Evolutionary conservation across 2,329 filamentous ascomycete species (phyloP).

Genomic region (Magnaporthiopsis rhizophila): DNA sequence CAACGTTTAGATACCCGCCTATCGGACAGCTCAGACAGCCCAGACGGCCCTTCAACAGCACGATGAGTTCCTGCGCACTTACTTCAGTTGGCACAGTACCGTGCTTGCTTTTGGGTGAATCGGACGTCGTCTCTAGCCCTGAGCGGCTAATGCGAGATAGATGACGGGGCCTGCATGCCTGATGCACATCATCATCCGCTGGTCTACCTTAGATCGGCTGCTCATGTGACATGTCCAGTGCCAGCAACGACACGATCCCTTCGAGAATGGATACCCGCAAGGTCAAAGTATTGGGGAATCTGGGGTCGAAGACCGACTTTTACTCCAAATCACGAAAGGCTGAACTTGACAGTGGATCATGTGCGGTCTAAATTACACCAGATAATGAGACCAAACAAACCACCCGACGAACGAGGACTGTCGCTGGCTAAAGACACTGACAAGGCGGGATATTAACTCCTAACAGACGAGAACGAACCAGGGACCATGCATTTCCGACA

Average conservation of each 20-base stretch:
- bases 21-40: too few species aligned
- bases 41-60: too few species aligned
- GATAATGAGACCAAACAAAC: neutral
- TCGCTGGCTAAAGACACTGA: neutral
- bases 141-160: neutral
- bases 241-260: neutral
- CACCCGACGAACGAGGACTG: neutral
- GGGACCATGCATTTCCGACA: neutral
- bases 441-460: neutral
- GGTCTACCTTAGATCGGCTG: neutral
- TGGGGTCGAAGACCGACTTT: neutral
- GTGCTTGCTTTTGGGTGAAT: neutral
- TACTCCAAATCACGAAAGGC: neutral
- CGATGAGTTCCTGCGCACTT: neutral
- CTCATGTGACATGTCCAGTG: neutral
- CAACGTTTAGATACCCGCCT: too few species aligned
- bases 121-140: neutral
- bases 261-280: neutral
- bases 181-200: neutral
- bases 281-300: neutral
- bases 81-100: neutral
- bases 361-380: neutral
- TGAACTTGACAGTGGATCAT: neutral
- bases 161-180: neutral
- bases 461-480: neutral